Conservation (phyloP, 495 filamentous ascomycete genomes). For the Oleoguttula mirabilis region DNA sequence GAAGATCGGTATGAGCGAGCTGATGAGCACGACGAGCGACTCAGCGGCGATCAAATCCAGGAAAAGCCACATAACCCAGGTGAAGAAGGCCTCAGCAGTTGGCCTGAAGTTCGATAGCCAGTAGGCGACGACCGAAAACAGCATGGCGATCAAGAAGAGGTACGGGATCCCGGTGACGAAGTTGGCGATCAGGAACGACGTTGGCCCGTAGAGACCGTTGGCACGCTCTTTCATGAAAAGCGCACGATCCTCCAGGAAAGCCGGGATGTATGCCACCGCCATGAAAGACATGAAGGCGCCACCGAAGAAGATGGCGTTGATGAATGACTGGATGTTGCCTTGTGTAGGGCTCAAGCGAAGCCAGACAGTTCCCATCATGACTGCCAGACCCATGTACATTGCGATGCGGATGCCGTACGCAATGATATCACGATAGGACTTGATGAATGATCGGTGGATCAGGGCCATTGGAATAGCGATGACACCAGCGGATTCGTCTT, state of each 20-base stretch:
- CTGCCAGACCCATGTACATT: slow-evolving; percentile 73
- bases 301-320: slow-evolving; percentile 74
- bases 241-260: slow-evolving; percentile 66
- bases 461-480: slow-evolving; percentile 39
- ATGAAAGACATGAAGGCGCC: slow-evolving; percentile 85
- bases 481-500: slow-evolving; percentile 22
- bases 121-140: slow-evolving; percentile 65
- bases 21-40: slow-evolving; percentile 63
- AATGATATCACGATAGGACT: slow-evolving; percentile 68
- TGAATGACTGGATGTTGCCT: slow-evolving; percentile 60
- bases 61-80: slow-evolving; percentile 78
- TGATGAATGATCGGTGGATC: slow-evolving; percentile 62
- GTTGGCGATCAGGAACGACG: slow-evolving; percentile 61
- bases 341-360: slow-evolving; percentile 53
- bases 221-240: slow-evolving; percentile 67
- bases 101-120: slow-evolving; percentile 69
- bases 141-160: slow-evolving; percentile 58
- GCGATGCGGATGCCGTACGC: slow-evolving; percentile 69
- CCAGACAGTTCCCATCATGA: slow-evolving; percentile 86
- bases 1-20: slow-evolving; percentile 61
- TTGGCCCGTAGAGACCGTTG: slow-evolving; percentile 66
- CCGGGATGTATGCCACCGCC: slow-evolving; percentile 69
- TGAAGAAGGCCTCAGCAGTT: slow-evolving; percentile 54
- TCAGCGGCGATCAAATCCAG: slow-evolving; percentile 72
- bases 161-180: slow-evolving; percentile 73